Evolutionary conservation across 345 rosid genomes (phyloP), one percentile per base, ranked within the genome.

Genomic region (Geranium brycei): DNA sequence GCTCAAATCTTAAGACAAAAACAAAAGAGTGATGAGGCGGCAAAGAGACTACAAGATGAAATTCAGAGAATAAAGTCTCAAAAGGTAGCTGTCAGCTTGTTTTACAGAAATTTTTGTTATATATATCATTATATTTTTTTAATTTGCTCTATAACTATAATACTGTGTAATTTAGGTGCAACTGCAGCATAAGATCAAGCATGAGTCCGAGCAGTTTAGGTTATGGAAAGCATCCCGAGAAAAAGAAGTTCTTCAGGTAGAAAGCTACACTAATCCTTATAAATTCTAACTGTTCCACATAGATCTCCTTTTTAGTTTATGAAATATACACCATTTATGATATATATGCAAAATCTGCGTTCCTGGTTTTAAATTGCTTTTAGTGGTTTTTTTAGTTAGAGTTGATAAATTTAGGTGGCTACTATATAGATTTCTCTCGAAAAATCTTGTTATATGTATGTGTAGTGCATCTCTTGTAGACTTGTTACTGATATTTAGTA

Each of bases 231-330:
- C 87, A 67, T 74, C 89, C 19, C 79, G 92, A 66, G 99, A 93
- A 78, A 93, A 88, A 68, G 99, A 93, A 80, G 99, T 93, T 64
- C 89, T 88, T 81, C 99, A 93, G 96, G 99, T 90, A 72, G 53
- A 11, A 47, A 47, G 53, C 53, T 47, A 6, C 41, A 10, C 11
- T 38, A 38, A 38, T 38, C 16, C 8, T 11, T 19, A 7, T 19
- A 11, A 28, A 17, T 18, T 18, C 28, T 7, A 17, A 58, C 19
- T 23, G 28, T 23, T 23, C 28, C 28, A 23, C 28, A 23, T 23
- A 23, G 28, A 23, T 23, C 28, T 23, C 28, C 28, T 23, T 23
- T 23, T 23, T 23, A 23, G 28, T 23, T 23, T 23, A 23, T 23
- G 28, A 23, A 23, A 23, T 23, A 23, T 23, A 23, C 1, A 23